Conservation (phyloP, 495 filamentous ascomycete genomes). For the Tuber microsphaerosporum region DNA sequence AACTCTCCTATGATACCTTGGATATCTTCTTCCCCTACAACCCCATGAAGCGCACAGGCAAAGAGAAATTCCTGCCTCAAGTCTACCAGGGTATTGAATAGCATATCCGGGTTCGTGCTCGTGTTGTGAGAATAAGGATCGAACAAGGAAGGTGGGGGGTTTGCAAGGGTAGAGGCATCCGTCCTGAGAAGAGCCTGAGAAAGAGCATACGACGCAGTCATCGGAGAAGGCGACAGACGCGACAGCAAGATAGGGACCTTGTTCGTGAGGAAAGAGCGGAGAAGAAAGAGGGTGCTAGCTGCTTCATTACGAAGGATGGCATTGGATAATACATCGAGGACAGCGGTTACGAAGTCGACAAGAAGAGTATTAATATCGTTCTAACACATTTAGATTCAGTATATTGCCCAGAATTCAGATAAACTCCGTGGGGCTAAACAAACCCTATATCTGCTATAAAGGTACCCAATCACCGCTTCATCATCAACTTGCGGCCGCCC, state of each 20-base stretch:
- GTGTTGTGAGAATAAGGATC: constrained; percentile 36
- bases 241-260: constrained; percentile 76
- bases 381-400: constrained; percentile 42
- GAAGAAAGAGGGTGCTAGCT: constrained; percentile 61
- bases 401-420: constrained; percentile 1
- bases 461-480: constrained; percentile 63
- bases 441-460: constrained; percentile 75
- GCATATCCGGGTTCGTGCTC: constrained; percentile 33
- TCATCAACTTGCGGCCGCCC: constrained; percentile 81
- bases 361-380: constrained; percentile 68
- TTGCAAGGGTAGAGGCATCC: constrained; percentile 46
- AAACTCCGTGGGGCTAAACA: constrained; percentile 16
- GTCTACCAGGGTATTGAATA: constrained; percentile 34
- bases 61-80: constrained; percentile 89
- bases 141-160: constrained; percentile 32
- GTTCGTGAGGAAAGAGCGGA: constrained; percentile 88
- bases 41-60: constrained; percentile 74
- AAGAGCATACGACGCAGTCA: constrained; percentile 33
- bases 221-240: constrained; percentile 51
- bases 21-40: constrained; percentile 71
- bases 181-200: constrained; percentile 37
- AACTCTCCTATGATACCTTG: constrained; percentile 76
- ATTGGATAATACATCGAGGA: constrained; percentile 84
- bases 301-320: constrained; percentile 73
- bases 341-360: constrained; percentile 72